phyloP scores from a whole-genome alignment of 768 basidiomycete genomes.

The Tricholoma saponaceum region DNA sequence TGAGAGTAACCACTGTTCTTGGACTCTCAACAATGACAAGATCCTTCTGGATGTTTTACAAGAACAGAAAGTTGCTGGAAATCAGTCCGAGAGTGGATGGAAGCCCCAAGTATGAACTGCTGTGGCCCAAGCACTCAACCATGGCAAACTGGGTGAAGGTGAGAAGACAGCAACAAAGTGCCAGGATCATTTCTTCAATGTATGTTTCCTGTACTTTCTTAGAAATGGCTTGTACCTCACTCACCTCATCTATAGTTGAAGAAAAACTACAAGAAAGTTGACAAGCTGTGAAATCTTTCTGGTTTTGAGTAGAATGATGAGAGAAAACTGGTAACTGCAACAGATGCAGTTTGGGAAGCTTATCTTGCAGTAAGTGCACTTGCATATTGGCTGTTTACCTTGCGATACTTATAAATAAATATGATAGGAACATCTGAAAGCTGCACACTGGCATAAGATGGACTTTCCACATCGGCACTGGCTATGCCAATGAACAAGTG shows the following conservation, averaged over 20 bases:
- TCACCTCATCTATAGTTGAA: slow-evolving; percentile 8
- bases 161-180: slow-evolving; percentile 5
- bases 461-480: slow-evolving; percentile 7
- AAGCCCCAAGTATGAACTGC: slow-evolving; percentile 5
- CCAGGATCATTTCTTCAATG: neutral
- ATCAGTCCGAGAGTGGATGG: slow-evolving; percentile 6
- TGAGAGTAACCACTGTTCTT: slow-evolving; percentile 1
- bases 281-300: slow-evolving; percentile 11
- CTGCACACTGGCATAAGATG: slow-evolving; percentile 9
- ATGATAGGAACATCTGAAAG: slow-evolving; percentile 1
- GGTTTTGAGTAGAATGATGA: slow-evolving; percentile 19
- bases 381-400: neutral
- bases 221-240: neutral
- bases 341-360: slow-evolving; percentile 11
- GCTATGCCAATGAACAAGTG: too few relatives aligned
- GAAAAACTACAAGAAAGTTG: slow-evolving; percentile 10
- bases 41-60: slow-evolving; percentile 16
- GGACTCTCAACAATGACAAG: slow-evolving; percentile 12
- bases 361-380: slow-evolving; percentile 1
- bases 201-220: neutral
- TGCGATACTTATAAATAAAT: neutral
- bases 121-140: neutral
- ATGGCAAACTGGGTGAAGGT: neutral
- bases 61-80: slow-evolving; percentile 8
- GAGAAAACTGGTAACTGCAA: slow-evolving; percentile 16